Conservation (phyloP, 306 rosid genomes). For the Glycine soja region DNA sequence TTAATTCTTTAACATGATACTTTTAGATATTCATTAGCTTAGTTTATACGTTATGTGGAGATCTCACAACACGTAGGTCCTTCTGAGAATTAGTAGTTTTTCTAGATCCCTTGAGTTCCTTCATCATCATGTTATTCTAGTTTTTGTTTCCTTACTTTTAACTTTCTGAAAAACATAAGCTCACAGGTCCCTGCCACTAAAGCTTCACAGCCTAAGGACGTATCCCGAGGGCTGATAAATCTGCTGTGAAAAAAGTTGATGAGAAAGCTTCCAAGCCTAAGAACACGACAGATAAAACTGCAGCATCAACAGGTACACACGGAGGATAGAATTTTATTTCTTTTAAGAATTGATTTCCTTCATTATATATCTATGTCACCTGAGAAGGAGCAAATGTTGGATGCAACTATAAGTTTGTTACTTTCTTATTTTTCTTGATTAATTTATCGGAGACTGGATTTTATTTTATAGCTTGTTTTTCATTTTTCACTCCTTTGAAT, state of each 20-base stretch:
- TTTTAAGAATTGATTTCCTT: neutral
- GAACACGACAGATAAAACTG: conserved; percentile 47
- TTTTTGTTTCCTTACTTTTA: conserved; percentile 37
- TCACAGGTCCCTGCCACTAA: conserved; percentile 55
- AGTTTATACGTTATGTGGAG: neutral
- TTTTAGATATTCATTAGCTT: neutral
- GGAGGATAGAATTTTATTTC: neutral
- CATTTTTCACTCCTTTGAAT: too few relatives aligned
- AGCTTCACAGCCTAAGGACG: conserved; percentile 33
- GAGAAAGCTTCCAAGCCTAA: conserved; percentile 23
- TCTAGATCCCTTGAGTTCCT: conserved; percentile 4
- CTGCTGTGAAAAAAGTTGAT: conserved; percentile 42
- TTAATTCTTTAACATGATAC: neutral
- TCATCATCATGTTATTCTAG: conserved; percentile 24
- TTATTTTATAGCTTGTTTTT: too few relatives aligned
- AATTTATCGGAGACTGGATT: too few relatives aligned
- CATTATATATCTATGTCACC: conserved; percentile 54
- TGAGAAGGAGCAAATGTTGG: conserved; percentile 75
- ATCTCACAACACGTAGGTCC: neutral
- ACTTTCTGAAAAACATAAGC: conserved; percentile 37
- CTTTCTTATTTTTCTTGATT: too few relatives aligned
- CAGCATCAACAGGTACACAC: conserved; percentile 60
- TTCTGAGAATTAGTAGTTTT: neutral
- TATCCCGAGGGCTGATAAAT: conserved; percentile 50
- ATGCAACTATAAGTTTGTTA: conserved; percentile 61